Evolutionary conservation across 2,329 filamentous ascomycete species (phyloP).

Genomic region (Trichoderma oligosporum): DNA sequence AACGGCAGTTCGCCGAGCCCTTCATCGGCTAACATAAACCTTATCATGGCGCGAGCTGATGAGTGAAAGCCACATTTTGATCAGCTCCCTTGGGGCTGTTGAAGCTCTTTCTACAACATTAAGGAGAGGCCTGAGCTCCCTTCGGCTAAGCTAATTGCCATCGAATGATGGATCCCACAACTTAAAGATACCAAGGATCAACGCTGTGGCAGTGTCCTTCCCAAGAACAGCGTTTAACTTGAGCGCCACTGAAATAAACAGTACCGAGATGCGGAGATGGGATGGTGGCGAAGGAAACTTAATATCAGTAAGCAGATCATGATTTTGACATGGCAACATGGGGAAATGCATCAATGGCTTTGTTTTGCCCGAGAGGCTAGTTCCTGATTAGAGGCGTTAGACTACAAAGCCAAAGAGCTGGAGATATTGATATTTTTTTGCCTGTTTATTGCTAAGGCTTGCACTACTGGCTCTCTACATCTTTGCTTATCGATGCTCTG

Average conservation of each 20-base stretch:
- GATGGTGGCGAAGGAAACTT: not conserved
- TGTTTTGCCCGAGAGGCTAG: slow-evolving; percentile 6
- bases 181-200: not conserved
- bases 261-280: not conserved
- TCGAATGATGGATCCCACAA: not conserved
- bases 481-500: not conserved
- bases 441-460: not conserved
- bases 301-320: not conserved
- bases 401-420: slow-evolving; percentile 1
- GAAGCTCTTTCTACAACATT: not conserved
- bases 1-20: not conserved
- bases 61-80: not conserved
- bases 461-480: not conserved
- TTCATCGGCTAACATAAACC: not conserved
- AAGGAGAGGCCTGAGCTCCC: slow-evolving; percentile 7
- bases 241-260: slow-evolving; percentile 13
- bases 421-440: not conserved
- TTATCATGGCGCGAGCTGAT: not conserved
- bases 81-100: not conserved
- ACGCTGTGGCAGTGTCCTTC: not conserved
- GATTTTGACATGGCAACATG: not conserved
- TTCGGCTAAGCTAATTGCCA: not conserved
- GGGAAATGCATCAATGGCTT: not conserved
- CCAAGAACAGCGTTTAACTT: not conserved
- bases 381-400: slow-evolving; percentile 16